A percentile compares a stretch with the other conserved stretches of the same genome.
These are phyloP conservation scores for Zostera marina DNA, from an alignment of 116 monocot genomes.

Conservation along the genomic window DNA sequence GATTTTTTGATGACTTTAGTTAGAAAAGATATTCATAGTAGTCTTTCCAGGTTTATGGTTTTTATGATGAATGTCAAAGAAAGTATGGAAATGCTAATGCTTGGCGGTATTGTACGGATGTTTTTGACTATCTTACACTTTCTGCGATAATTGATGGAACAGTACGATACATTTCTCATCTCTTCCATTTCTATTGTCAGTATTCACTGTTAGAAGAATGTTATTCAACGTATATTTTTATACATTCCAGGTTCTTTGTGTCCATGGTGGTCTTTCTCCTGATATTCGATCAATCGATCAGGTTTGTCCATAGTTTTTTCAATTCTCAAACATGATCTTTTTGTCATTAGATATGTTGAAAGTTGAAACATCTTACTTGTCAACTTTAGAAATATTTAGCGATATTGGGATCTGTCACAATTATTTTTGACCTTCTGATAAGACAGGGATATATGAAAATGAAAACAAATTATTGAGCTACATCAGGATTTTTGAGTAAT, in stretches of 20 bases:
- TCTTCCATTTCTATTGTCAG: background rate
- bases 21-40: slow-evolving; percentile 2
- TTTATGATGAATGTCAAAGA: slow-evolving; percentile 92
- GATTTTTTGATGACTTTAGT: background rate
- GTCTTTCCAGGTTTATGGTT: slow-evolving; percentile 63
- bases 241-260: slow-evolving; percentile 66
- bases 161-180: slow-evolving; percentile 18
- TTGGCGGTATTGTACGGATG: slow-evolving; percentile 94
- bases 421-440: too few relatives aligned
- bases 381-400: background rate
- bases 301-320: slow-evolving; percentile 19
- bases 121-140: slow-evolving; percentile 82
- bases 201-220: background rate
- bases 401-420: background rate
- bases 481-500: too few relatives aligned
- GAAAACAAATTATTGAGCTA: too few relatives aligned
- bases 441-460: too few relatives aligned
- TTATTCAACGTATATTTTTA: background rate
- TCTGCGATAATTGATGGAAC: slow-evolving; percentile 94
- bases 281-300: slow-evolving; percentile 92
- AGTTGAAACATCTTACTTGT: too few relatives aligned
- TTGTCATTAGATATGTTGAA: too few relatives aligned
- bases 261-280: slow-evolving; percentile 89
- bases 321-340: background rate
- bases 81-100: slow-evolving; percentile 96